Conservation (phyloP, 2,329 filamentous ascomycete species). For the Huntiella abstrusa region DNA sequence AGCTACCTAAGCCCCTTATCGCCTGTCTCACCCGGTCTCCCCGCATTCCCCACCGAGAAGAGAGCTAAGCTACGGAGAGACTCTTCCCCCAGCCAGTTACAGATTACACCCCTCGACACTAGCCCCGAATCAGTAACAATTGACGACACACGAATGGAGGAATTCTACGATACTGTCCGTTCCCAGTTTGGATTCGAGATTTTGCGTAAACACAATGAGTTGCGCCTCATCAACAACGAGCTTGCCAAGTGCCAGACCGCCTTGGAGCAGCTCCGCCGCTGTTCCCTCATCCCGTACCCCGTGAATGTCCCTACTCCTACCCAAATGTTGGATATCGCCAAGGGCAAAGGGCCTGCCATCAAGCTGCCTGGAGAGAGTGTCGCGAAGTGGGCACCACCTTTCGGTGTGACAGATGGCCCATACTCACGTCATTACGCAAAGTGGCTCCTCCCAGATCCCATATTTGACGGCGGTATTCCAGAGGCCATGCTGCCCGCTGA, state of each 20-base stretch:
- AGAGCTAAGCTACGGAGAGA: slow-evolving; percentile 5
- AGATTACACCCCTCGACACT: too few species aligned
- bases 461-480: slow-evolving; percentile 53
- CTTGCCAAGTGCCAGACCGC: slow-evolving; percentile 88
- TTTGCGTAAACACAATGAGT: slow-evolving; percentile 80
- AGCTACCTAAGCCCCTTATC: slow-evolving; percentile 7
- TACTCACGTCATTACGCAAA: slow-evolving; percentile 88
- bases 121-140: too few species aligned
- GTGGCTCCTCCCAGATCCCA: slow-evolving; percentile 80
- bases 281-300: slow-evolving; percentile 80
- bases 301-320: slow-evolving; percentile 46
- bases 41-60: slow-evolving; percentile 7
- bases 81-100: background rate
- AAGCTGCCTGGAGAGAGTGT: slow-evolving; percentile 41
- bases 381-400: slow-evolving; percentile 66
- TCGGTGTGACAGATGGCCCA: slow-evolving; percentile 78
- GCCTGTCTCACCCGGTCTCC: slow-evolving; percentile 6
- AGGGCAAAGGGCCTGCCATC: slow-evolving; percentile 55
- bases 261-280: slow-evolving; percentile 81
- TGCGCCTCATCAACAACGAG: slow-evolving; percentile 88
- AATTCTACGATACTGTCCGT: slow-evolving; percentile 33
- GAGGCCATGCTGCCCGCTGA: slow-evolving; percentile 26
- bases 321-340: slow-evolving; percentile 51
- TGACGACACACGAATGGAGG: background rate
- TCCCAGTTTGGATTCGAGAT: slow-evolving; percentile 84